A percentile compares a stretch with the other conserved stretches of the same genome.
Evolutionary conservation across 2,329 filamentous ascomycete genomes (phyloP).

Genomic region (Pseudophaeomoniella oleicola): DNA sequence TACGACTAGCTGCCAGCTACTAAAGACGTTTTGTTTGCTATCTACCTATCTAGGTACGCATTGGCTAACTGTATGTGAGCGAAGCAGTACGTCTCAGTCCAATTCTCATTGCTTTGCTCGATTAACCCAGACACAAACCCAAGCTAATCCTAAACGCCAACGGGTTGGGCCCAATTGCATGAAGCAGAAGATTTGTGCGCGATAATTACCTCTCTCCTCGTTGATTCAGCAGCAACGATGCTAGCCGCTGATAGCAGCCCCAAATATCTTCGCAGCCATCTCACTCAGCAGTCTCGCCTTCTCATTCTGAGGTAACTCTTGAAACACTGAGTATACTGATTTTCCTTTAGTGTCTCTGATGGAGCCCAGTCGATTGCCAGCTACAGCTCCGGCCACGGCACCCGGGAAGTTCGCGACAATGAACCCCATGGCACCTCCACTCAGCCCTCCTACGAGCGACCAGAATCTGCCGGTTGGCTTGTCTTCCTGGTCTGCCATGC

Average conservation of each 20-base stretch:
- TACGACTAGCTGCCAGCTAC: too few relatives aligned
- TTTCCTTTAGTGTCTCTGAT: slow-evolving; percentile 83
- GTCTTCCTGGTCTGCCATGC: slow-evolving; percentile 58
- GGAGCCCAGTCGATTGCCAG: slow-evolving; percentile 81
- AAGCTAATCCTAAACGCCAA: too few relatives aligned
- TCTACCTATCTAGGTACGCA: too few relatives aligned
- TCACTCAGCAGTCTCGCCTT: slow-evolving; percentile 69
- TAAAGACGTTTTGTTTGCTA: too few relatives aligned
- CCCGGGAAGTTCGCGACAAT: slow-evolving; percentile 90
- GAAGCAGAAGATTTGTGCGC: too few relatives aligned
- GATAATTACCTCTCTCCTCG: too few relatives aligned
- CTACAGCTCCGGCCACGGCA: slow-evolving; percentile 75
- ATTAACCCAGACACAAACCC: too few relatives aligned
- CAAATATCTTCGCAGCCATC: slow-evolving; percentile 71
- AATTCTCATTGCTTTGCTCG: too few relatives aligned
- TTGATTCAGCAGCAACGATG: neutral
- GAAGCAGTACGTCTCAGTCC: too few relatives aligned
- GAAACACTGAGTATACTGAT: slow-evolving; percentile 83
- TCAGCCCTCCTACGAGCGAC: slow-evolving; percentile 69
- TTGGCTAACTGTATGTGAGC: too few relatives aligned
- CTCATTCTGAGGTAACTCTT: slow-evolving; percentile 72
- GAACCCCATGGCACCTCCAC: slow-evolving; percentile 82
- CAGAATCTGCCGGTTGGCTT: slow-evolving; percentile 63
- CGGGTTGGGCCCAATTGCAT: too few relatives aligned
- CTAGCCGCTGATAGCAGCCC: slow-evolving; percentile 19